A percentile compares a stretch with the other conserved stretches of the same genome.
Conservation (phyloP, 1,139 yeast species). For the Diutina neorugosa region DNA sequence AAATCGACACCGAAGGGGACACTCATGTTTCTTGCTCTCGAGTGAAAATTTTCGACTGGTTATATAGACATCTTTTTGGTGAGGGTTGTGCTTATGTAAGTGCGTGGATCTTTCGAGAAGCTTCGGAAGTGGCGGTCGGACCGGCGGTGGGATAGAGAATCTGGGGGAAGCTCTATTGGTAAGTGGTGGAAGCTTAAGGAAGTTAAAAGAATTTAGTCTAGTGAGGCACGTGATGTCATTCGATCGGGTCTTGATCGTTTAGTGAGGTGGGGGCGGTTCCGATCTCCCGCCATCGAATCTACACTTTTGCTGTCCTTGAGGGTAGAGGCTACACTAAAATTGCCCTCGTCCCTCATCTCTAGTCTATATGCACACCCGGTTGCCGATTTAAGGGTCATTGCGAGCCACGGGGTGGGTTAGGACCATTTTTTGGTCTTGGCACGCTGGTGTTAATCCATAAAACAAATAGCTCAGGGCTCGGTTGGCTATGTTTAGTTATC, state of each 20-base stretch:
- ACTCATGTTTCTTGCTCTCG: conserved; percentile 20
- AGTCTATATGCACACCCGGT: neutral
- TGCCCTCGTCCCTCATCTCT: neutral
- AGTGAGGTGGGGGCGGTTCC: too few relatives aligned
- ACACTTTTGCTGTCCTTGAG: too few relatives aligned
- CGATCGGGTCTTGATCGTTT: too few relatives aligned
- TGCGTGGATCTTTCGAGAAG: neutral
- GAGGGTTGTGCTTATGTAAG: neutral
- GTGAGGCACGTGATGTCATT: too few relatives aligned
- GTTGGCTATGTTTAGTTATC: too few relatives aligned
- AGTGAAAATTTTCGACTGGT: conserved; percentile 2
- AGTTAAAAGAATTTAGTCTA: too few relatives aligned
- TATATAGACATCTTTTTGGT: neutral
- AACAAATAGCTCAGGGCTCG: too few relatives aligned
- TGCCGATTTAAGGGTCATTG: neutral
- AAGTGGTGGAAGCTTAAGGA: neutral
- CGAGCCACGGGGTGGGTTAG: neutral
- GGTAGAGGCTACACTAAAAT: neutral
- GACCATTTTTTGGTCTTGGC: neutral
- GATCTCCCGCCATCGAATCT: too few relatives aligned
- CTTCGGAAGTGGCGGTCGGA: neutral
- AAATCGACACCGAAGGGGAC: conserved; percentile 97
- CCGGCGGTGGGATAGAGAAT: neutral
- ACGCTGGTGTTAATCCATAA: too few relatives aligned
- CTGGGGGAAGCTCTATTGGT: neutral